Evolutionary conservation across 2,329 filamentous ascomycete genomes (phyloP).

Genomic region (Tympanopsis confertula): DNA sequence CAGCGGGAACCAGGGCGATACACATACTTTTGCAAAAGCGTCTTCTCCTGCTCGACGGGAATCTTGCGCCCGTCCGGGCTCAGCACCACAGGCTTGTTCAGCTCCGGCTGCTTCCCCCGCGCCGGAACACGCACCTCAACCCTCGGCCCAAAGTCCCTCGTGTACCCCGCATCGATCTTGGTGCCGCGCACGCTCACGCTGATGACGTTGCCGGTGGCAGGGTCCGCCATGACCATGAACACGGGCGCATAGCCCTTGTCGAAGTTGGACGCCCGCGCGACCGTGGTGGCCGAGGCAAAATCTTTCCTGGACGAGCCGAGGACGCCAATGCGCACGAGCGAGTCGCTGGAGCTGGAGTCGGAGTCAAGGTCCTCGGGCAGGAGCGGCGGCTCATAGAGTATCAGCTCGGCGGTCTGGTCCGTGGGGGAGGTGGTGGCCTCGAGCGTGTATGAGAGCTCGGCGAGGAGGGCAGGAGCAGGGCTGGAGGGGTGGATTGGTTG

Average conservation of each 20-base stretch:
- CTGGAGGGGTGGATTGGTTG: conserved; percentile 30
- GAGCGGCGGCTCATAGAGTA: conserved; percentile 44
- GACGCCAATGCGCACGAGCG: conserved; percentile 44
- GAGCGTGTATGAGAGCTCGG: conserved; percentile 39
- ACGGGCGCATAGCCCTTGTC: conserved; percentile 48
- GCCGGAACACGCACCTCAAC: conserved; percentile 34
- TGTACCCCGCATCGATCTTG: conserved; percentile 49
- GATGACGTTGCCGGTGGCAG: conserved; percentile 25
- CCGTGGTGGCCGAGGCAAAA: conserved; percentile 44
- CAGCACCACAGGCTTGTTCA: conserved; percentile 55
- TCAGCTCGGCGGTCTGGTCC: conserved; percentile 30
- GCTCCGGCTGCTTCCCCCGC: conserved; percentile 40
- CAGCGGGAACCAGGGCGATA: neutral
- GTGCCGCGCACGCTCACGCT: conserved; percentile 43
- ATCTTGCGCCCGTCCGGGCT: conserved; percentile 46
- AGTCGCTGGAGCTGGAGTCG: neutral
- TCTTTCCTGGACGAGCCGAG: conserved; percentile 32
- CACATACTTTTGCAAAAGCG: conserved; percentile 54
- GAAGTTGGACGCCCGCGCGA: conserved; percentile 44
- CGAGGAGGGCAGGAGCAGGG: conserved; percentile 30
- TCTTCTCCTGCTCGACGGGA: conserved; percentile 45
- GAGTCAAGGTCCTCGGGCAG: conserved; percentile 24
- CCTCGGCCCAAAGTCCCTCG: conserved; percentile 53
- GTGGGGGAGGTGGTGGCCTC: neutral
- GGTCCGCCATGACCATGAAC: conserved; percentile 38